These are phyloP conservation scores for Beauveria brongniartii DNA, from an alignment of 2,329 filamentous ascomycete genomes.

Conservation along the genomic window DNA sequence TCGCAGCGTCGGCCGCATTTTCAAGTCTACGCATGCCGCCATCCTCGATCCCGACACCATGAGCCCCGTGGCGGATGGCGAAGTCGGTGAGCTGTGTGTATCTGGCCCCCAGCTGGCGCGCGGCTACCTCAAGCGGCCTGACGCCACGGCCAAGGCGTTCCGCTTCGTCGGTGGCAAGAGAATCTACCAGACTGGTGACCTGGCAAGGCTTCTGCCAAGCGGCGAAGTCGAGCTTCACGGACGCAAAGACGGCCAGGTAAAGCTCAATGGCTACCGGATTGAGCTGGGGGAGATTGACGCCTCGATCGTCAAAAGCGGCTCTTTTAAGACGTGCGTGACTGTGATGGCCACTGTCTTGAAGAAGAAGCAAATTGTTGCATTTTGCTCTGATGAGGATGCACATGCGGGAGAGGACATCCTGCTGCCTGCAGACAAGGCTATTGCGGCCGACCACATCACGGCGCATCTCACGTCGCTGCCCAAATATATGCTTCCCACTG, in stretches of 20 bases:
- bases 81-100: background rate
- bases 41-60: background rate
- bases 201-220: slow-evolving; percentile 13
- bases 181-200: slow-evolving; percentile 5
- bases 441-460: background rate
- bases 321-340: background rate
- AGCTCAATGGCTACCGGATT: slow-evolving; percentile 16
- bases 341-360: background rate
- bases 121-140: background rate
- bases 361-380: background rate
- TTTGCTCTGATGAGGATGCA: background rate
- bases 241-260: slow-evolving; percentile 18
- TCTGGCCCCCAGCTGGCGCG: background rate
- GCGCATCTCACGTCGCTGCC: background rate
- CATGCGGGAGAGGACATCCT: background rate
- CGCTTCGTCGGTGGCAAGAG: background rate
- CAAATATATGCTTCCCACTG: background rate
- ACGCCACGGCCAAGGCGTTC: background rate
- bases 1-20: background rate
- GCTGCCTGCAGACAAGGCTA: background rate
- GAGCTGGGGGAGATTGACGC: slow-evolving; percentile 13
- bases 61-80: background rate
- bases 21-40: background rate
- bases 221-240: slow-evolving; percentile 15
- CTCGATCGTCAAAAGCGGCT: background rate